Conservation (phyloP, 225 moss, liverwort and hornwort genomes). For the Rhytidiadelphus loreus region DNA sequence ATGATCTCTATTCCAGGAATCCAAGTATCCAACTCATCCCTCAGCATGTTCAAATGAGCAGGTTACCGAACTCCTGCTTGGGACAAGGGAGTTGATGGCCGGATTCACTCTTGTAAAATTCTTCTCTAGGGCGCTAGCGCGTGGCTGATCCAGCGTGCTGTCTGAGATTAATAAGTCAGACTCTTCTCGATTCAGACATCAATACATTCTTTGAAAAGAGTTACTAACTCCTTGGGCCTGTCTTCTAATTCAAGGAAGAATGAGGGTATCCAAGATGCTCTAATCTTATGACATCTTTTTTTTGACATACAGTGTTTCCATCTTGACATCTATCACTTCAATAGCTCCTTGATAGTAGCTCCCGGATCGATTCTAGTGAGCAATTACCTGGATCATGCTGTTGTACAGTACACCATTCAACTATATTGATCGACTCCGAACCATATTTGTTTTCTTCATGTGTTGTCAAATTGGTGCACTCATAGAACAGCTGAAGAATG, state of each 20-base stretch:
- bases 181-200: not conserved
- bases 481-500: not conserved
- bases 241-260: not conserved
- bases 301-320: not conserved
- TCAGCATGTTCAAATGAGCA: not conserved
- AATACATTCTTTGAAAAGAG: not conserved
- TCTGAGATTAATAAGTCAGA: not conserved
- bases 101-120: not conserved
- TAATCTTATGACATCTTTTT: not conserved
- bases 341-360: not conserved
- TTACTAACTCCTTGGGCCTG: not conserved
- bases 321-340: not conserved
- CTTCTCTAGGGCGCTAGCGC: not conserved
- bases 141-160: not conserved
- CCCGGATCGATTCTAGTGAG: not conserved
- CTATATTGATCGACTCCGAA: not conserved
- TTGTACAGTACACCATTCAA: not conserved
- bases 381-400: not conserved
- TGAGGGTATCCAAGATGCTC: not conserved
- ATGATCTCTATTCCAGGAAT: not conserved
- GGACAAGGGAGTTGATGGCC: not conserved
- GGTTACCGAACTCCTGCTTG: not conserved
- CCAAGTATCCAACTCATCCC: not conserved
- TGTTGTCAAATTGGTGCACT: not conserved
- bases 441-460: not conserved